Base-by-base conservation (phyloP, 1,284 basidiomycete species). In the Ustilago xerochloae region DNA sequence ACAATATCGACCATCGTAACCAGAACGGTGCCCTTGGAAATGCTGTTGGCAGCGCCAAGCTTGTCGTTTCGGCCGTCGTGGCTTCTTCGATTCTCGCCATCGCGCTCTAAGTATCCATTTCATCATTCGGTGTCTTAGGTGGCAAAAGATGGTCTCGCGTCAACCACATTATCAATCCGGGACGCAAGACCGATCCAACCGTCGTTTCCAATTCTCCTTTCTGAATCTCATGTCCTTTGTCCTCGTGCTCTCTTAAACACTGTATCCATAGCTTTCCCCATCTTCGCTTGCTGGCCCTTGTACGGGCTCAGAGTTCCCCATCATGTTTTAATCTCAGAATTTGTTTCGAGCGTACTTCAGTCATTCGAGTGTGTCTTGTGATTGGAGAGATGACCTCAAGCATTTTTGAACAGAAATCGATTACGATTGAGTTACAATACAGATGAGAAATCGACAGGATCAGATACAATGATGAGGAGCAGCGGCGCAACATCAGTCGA, bases 231-330 rank as follows among this genome's bases (percentile, higher is more conserved):
- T 5, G 30, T 43, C 30, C 32, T 22, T n/a, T 18, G n/a, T 30
- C 35, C n/a, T 49, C 32, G 47, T 13, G n/a, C 16, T 33, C 32
- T 49, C 15, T 30, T 20, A 24, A 18, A n/a, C 24, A 57, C 67
- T 70, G 67, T 70, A 70, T 70, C 62, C 51, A 38, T 70, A 70
- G 45, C 47, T 45, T 35, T 28, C 24, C 26, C 32, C 22, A 33
- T 52, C 35, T 24, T 24, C 22, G 26, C 65, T 63, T 68, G 60
- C 65, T 68, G 65, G 65, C 65, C 65, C 65, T 46, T 30, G 15
- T 39, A 18, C 35, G 65, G 65, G 65, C 65, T 59, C 65, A 68
- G 65, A 67, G 55, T 59, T 47, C 33, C 45, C 35, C 12, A n/a
- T 32, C 38, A 33, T 26, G 22, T 28, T 24, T n/a, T 36, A 38